phyloP scores from a whole-genome alignment of 1,284 basidiomycete genomes.

The Ceratobasidium sp. region DNA sequence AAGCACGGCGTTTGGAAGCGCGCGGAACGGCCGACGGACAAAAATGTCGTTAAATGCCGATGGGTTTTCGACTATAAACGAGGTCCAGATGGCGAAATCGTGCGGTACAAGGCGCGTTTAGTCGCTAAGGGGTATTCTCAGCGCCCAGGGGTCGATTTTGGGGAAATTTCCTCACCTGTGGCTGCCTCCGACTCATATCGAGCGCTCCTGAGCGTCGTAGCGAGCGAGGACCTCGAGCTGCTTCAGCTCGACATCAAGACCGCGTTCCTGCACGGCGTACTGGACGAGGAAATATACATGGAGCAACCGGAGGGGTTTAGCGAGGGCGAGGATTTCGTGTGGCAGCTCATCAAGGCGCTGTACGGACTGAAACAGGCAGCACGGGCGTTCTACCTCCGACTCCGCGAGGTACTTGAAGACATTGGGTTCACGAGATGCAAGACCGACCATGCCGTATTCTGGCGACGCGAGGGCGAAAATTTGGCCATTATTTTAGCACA shows the following conservation, averaged over 20 bases:
- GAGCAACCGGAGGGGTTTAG: constrained; percentile 52
- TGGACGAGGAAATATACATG: constrained; percentile 56
- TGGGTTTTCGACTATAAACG: constrained; percentile 56
- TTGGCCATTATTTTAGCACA: constrained; percentile 26
- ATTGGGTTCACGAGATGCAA: constrained; percentile 50
- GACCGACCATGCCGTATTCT: constrained; percentile 37
- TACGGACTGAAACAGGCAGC: constrained; percentile 54
- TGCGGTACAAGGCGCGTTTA: constrained; percentile 55
- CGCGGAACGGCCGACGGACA: constrained; percentile 18
- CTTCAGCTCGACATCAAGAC: constrained; percentile 55
- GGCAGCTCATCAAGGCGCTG: constrained; percentile 47
- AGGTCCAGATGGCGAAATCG: constrained; percentile 53
- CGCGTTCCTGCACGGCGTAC: constrained; percentile 55
- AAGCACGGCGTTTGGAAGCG: constrained; percentile 17
- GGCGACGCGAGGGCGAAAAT: constrained; percentile 1
- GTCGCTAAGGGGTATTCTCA: constrained; percentile 59
- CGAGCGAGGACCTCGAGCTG: constrained; percentile 31
- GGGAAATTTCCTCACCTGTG: constrained; percentile 49
- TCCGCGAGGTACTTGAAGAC: constrained; percentile 40
- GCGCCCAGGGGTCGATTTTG: constrained; percentile 50
- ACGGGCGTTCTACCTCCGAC: constrained; percentile 14
- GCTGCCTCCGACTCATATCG: constrained; percentile 46
- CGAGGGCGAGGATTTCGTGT: constrained; percentile 43
- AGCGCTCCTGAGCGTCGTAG: constrained; percentile 40
- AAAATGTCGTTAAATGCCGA: constrained; percentile 23